phyloP scores from a whole-genome alignment of 2,329 filamentous ascomycete species.

The Nemania sp. region DNA sequence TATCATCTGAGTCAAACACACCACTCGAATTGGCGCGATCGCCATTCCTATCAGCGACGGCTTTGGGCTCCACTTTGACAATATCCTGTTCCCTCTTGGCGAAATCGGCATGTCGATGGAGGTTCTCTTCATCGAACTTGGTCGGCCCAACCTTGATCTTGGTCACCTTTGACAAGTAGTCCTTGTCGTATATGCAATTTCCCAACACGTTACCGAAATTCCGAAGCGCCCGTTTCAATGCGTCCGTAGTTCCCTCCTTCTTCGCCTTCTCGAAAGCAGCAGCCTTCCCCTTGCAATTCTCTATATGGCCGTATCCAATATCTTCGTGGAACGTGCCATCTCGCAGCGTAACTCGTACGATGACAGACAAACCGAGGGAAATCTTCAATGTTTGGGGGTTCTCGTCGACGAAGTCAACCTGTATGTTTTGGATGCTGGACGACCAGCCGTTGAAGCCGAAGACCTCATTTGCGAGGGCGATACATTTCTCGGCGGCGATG shows the following conservation, averaged over 20 bases:
- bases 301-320: slow-evolving; percentile 94
- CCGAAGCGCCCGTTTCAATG: slow-evolving; percentile 85
- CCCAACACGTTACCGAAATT: slow-evolving; percentile 96
- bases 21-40: slow-evolving; percentile 50
- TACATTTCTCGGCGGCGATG: slow-evolving; percentile 95
- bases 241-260: slow-evolving; percentile 97
- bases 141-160: slow-evolving; percentile 85
- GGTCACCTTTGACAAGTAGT: slow-evolving; percentile 89
- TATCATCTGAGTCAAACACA: slow-evolving; percentile 60
- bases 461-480: slow-evolving; percentile 67
- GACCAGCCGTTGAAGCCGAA: slow-evolving; percentile 73
- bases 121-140: slow-evolving; percentile 81
- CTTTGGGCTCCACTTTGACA: slow-evolving; percentile 44
- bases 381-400: slow-evolving; percentile 81
- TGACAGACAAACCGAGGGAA: slow-evolving; percentile 87
- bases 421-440: slow-evolving; percentile 91
- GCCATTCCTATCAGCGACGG: slow-evolving; percentile 50
- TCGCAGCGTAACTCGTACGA: slow-evolving; percentile 87
- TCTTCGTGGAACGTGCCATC: slow-evolving; percentile 99
- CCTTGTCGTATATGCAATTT: slow-evolving; percentile 99
- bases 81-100: slow-evolving; percentile 67
- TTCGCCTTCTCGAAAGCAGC: slow-evolving; percentile 98
- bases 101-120: slow-evolving; percentile 85
- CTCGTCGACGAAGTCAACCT: slow-evolving; percentile 96
- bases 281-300: slow-evolving; percentile 95